Evolutionary conservation across 352 stramenopile species (phyloP).

Genomic region (Saprolegnia parasitica): DNA sequence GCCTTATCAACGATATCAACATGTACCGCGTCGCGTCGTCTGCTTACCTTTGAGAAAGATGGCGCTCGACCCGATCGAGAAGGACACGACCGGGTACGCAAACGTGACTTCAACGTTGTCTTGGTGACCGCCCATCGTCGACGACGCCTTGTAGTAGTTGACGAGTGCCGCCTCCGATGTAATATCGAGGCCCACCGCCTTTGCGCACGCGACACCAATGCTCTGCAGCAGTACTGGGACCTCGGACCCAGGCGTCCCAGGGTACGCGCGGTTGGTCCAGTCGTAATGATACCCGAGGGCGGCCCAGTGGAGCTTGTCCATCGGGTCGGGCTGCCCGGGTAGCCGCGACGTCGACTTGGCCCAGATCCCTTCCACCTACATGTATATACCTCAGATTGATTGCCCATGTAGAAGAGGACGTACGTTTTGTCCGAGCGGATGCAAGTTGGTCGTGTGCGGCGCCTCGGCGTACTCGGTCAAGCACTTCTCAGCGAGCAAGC

Average conservation of each 20-base stretch:
- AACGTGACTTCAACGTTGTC: slow-evolving; percentile 83
- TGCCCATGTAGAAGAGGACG: background rate
- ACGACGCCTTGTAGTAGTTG: slow-evolving; percentile 78
- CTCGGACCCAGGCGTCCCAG: slow-evolving; percentile 45
- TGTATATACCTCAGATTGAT: slow-evolving; percentile 28
- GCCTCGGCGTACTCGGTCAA: slow-evolving; percentile 57
- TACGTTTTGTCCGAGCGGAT: slow-evolving; percentile 33
- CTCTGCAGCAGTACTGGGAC: slow-evolving; percentile 44
- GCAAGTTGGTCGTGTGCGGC: slow-evolving; percentile 76
- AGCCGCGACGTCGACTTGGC: slow-evolving; percentile 38
- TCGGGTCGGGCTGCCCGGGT: slow-evolving; percentile 38
- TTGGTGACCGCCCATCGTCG: slow-evolving; percentile 75
- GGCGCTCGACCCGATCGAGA: slow-evolving; percentile 62
- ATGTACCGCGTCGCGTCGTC: background rate
- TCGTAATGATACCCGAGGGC: slow-evolving; percentile 76
- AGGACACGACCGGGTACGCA: slow-evolving; percentile 71
- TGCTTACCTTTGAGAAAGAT: slow-evolving; percentile 64
- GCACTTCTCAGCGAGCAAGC: slow-evolving; percentile 32
- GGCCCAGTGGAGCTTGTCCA: slow-evolving; percentile 70
- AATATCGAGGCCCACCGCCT: slow-evolving; percentile 52
- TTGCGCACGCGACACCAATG: slow-evolving; percentile 41
- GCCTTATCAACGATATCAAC: slow-evolving; percentile 28
- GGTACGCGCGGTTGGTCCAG: slow-evolving; percentile 71
- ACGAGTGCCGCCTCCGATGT: slow-evolving; percentile 67
- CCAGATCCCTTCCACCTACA: slow-evolving; percentile 53